These are phyloP conservation scores for Mikania micrantha DNA, from an alignment of 129 eudicot genomes.

Conservation along the genomic window DNA sequence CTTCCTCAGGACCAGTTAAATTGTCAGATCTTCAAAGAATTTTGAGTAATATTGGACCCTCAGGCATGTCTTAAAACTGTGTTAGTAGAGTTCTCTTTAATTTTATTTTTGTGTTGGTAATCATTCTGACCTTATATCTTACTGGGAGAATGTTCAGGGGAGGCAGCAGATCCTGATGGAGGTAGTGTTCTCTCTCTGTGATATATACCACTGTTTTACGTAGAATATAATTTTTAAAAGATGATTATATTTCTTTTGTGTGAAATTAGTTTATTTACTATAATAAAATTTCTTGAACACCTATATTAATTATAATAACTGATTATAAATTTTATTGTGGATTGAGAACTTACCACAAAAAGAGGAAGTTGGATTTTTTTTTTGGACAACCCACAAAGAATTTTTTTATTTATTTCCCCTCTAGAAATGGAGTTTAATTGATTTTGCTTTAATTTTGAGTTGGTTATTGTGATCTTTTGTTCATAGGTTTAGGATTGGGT, in stretches of 20 bases:
- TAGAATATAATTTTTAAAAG: background rate
- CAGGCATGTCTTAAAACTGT: conserved; percentile 39
- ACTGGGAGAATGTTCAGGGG: conserved; percentile 34
- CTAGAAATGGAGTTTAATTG: background rate
- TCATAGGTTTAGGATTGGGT: conserved; percentile 75
- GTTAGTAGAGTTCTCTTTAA: background rate
- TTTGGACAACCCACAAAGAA: background rate
- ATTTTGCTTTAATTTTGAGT: background rate
- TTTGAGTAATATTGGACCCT: conserved; percentile 73
- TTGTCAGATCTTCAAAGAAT: conserved; percentile 87
- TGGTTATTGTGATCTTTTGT: background rate
- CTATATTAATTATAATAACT: background rate
- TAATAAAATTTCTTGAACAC: background rate
- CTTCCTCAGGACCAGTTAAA: conserved; percentile 96
- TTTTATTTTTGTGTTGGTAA: background rate
- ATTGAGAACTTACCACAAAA: background rate
- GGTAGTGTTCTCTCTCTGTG: conserved; percentile 35
- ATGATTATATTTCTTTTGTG: background rate
- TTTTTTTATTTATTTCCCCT: background rate
- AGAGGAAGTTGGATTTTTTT: background rate
- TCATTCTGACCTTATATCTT: conserved; percentile 9
- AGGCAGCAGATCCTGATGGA: conserved; percentile 72
- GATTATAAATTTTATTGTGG: background rate
- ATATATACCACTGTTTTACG: background rate
- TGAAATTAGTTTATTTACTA: background rate